Evolutionary conservation across 139 green algal species (phyloP).

Genomic region (Chlamydomonas schloesseri): DNA sequence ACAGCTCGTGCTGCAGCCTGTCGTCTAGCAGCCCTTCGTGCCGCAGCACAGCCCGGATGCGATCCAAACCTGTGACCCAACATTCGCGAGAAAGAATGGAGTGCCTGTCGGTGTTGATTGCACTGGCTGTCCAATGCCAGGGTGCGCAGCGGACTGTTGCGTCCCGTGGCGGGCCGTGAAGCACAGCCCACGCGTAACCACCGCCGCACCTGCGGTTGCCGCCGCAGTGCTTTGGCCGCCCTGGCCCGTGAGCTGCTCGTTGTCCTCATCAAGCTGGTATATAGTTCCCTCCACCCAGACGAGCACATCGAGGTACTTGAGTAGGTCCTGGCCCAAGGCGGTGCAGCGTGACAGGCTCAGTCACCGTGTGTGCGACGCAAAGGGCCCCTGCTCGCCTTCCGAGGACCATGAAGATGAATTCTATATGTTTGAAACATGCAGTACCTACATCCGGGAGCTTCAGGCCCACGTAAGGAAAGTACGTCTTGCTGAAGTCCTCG

Average conservation of each 20-base stretch:
- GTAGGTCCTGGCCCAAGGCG: constrained; percentile 65
- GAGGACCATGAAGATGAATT: too few relatives aligned
- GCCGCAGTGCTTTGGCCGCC: background rate
- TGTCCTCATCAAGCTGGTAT: constrained; percentile 82
- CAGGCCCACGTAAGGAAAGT: constrained; percentile 78
- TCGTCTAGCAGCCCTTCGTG: constrained; percentile 52
- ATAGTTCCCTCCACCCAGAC: constrained; percentile 81
- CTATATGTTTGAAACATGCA: too few relatives aligned
- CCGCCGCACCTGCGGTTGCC: background rate
- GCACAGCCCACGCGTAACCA: background rate
- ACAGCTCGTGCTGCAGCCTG: constrained; percentile 55
- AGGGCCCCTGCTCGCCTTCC: too few relatives aligned
- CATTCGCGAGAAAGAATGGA: background rate
- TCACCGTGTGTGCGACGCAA: too few relatives aligned
- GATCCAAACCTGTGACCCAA: background rate
- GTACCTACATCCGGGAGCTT: background rate
- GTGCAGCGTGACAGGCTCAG: too few relatives aligned
- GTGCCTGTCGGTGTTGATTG: too few relatives aligned
- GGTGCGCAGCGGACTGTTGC: too few relatives aligned
- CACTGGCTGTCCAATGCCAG: too few relatives aligned
- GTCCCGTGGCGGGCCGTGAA: too few relatives aligned
- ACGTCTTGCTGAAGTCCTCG: constrained; percentile 79
- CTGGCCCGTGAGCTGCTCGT: constrained; percentile 58
- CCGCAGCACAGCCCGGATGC: constrained; percentile 38
- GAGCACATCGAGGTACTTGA: constrained; percentile 73